Base-by-base conservation (phyloP, 345 rosid genomes). In the Kernera saxatilis region DNA sequence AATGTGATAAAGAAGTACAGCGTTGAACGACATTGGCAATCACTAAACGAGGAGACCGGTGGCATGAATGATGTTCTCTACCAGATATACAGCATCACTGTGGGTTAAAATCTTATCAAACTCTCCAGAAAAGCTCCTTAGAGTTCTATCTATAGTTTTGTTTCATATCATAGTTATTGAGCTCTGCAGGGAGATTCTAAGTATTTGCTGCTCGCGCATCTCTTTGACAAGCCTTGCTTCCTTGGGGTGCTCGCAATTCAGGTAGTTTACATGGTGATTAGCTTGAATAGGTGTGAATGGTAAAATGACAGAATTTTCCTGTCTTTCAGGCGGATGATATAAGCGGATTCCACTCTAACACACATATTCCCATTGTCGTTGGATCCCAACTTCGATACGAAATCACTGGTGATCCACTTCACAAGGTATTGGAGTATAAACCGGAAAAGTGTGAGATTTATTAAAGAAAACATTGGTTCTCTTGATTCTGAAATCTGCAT, bases 11-110 rank as follows among this genome's bases (percentile, higher is more conserved):
- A 27, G 61, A 77, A 40, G 30, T 69, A 86, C 76, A 85, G 66
- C 2, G 68, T 91, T 32, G 94, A 85, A 80, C 71, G 91, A 67
- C 97, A 93, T 59, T 93, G 82, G 84, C 66, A 13, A 44, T 88
- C 98, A 3, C 92, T 91, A 12, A 93, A 93, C 32, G 97, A 91
- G 69, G 98, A 93, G 79, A 89, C 94, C 25, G 97, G 98, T 62
- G 98, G 98, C 65, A 91, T 93, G 98, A 93, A 93, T 77, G 98
- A 93, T 80, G 82, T 93, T 60, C 94, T 91, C 33, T 91, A 93
- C 77, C 84, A 66, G 78, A 77, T 93, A 72, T 93, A 73, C 65
- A 78, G 49, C 44, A 63, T 91, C 48, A 91, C 96, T 59, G 98
- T 89, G 57, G 8, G 73, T 74, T 41, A 3, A 57, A 21, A 21